Evolutionary conservation across 176 grass and related monocot genomes (phyloP), one percentile per base, ranked within the genome.

Genomic region (Alopecurus myosuroides): DNA sequence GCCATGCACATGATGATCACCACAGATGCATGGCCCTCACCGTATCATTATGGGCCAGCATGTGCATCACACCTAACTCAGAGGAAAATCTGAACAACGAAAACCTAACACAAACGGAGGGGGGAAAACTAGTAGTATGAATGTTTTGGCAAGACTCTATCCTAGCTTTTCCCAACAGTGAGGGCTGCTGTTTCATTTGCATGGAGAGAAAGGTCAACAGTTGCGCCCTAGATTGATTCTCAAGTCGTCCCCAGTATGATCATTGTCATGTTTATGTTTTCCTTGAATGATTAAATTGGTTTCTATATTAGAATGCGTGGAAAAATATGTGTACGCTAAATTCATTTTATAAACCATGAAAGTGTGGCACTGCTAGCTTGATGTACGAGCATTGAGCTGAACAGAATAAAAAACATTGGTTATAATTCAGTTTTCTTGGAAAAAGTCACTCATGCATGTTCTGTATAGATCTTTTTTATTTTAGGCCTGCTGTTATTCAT

Each of bases 1-100:
- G 85, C 23, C 77, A 39, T 74, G 68, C 78, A 82, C 88, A 86
- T 86, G 82, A 85, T 89, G 35, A 85, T 20, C 31, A 89, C 26
- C 71, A 74, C 9, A 74, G 39, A 77, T 86, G 41, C 70, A 74
- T 48, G 88, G 88, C 19, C 88, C 82, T 81, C 36, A 77, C 63
- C 63, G 44, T 34, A 77, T 70, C 78, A 89, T 85, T 85, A 85
- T 79, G 75, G 81, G 66, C 75, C 42, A 79, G 78, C 83, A 89
- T 89, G 83, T 86, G 82, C 44, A 79, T 48, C 29, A 58, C 82
- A 85, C 83, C 69, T 46, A 76, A 89, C 77, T 76, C 76, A 45
- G 20, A 30, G 44, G 46, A 33, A 19, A 22, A 69, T 74, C 70
- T 30, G 25, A 48, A 48, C 41, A 48, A 30, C 13, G 48, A 74